Evolutionary conservation across 2,329 filamentous ascomycete genomes (phyloP).

Genomic region (Atkinsonella texensis): DNA sequence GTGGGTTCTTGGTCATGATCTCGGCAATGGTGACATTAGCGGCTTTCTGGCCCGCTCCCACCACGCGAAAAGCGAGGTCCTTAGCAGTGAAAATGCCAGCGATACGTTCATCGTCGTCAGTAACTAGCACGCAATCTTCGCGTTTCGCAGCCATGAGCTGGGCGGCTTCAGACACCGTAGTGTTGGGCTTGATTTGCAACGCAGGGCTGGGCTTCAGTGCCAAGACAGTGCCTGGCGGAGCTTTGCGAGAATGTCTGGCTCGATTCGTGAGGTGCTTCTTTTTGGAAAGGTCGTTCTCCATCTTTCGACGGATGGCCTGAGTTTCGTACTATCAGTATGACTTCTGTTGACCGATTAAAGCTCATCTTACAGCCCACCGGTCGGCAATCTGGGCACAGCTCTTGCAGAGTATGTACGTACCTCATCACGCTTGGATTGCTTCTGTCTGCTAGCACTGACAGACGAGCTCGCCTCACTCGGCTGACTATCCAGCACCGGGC

Average conservation of each 20-base stretch:
- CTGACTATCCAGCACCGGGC: slow-evolving; percentile 54
- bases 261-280: slow-evolving; percentile 76
- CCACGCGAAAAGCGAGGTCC: slow-evolving; percentile 93
- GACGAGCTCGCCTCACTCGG: slow-evolving; percentile 52
- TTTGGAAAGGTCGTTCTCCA: slow-evolving; percentile 96
- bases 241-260: slow-evolving; percentile 78
- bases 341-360: neutral
- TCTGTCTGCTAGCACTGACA: slow-evolving; percentile 86
- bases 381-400: neutral
- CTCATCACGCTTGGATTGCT: slow-evolving; percentile 97
- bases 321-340: slow-evolving; percentile 4
- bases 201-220: slow-evolving; percentile 91
- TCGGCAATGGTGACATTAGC: slow-evolving; percentile 86
- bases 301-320: slow-evolving; percentile 90
- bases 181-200: slow-evolving; percentile 91
- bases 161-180: slow-evolving; percentile 88
- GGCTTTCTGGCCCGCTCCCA: slow-evolving; percentile 81
- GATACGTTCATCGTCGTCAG: slow-evolving; percentile 94
- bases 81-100: slow-evolving; percentile 98
- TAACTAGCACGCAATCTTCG: slow-evolving; percentile 95
- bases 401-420: slow-evolving; percentile 39
- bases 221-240: slow-evolving; percentile 89
- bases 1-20: slow-evolving; percentile 99
- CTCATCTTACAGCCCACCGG: neutral
- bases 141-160: slow-evolving; percentile 98